A percentile compares a stretch with the other conserved stretches of the same genome.
phyloP scores from a whole-genome alignment of 106 monocot species.

The Acanthochlamys bracteata region DNA sequence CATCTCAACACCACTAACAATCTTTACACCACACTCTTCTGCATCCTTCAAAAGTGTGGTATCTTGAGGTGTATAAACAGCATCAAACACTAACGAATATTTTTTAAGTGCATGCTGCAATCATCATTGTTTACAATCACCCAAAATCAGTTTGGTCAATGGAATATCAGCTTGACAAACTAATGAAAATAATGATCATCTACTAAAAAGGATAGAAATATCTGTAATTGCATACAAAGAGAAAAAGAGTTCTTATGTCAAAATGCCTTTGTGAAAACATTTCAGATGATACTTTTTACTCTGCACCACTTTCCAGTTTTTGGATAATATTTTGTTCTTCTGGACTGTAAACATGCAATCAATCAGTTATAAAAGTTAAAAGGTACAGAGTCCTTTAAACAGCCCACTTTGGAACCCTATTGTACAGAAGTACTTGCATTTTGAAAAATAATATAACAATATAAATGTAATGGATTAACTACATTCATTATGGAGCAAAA shows the following conservation, averaged over 20 bases:
- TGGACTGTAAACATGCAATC: too few relatives aligned
- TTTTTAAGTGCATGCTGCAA: constrained; percentile 61
- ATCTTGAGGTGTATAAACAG: constrained; percentile 73
- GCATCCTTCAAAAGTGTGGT: constrained; percentile 83
- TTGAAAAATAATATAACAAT: too few relatives aligned
- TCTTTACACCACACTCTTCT: constrained; percentile 48
- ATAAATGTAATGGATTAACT: too few relatives aligned
- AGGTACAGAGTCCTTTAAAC: too few relatives aligned
- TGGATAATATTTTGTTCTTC: too few relatives aligned
- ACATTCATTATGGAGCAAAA: too few relatives aligned
- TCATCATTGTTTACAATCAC: background rate
- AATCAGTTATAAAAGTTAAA: too few relatives aligned
- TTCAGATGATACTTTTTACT: too few relatives aligned
- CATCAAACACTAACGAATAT: constrained; percentile 78
- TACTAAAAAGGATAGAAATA: background rate
- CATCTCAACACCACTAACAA: constrained; percentile 89
- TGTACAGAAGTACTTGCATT: too few relatives aligned
- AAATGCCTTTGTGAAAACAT: too few relatives aligned
- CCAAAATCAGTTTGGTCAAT: background rate
- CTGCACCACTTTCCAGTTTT: too few relatives aligned
- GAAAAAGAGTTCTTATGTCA: background rate
- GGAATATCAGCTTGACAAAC: background rate
- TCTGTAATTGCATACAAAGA: background rate
- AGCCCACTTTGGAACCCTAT: too few relatives aligned
- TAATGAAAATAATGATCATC: background rate